Conservation (phyloP, 306 rosid species). For the Pachyrhizus erosus region DNA sequence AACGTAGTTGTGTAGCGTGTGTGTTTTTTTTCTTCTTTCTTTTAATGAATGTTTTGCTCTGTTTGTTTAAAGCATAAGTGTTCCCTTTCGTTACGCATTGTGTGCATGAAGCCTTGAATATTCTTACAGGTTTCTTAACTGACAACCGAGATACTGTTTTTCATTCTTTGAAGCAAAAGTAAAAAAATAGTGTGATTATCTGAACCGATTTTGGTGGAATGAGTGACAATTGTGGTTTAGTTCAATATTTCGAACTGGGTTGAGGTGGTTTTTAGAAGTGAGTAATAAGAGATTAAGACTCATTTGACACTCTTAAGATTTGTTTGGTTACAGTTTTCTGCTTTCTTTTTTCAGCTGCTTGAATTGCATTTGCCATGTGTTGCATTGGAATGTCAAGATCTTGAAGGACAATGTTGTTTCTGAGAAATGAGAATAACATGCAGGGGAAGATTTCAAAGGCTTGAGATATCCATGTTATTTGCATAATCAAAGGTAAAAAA, state of each 20-base stretch:
- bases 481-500: conserved; percentile 35
- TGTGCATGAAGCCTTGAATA: conserved; percentile 6
- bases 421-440: conserved; percentile 3
- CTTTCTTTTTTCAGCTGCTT: conserved; percentile 23
- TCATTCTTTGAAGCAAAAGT: neutral
- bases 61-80: neutral
- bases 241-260: neutral
- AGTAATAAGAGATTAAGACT: conserved; percentile 45
- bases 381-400: conserved; percentile 48
- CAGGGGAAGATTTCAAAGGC: conserved; percentile 9
- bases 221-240: neutral
- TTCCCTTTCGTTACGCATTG: neutral
- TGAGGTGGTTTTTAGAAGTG: conserved; percentile 38
- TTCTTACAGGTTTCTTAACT: conserved; percentile 27
- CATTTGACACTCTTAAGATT: conserved; percentile 39
- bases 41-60: neutral
- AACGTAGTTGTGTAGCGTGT: conserved; percentile 28
- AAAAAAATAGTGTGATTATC: neutral
- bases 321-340: conserved; percentile 27
- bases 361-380: conserved; percentile 22
- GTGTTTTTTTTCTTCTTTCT: neutral
- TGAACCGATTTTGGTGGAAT: conserved; percentile 14
- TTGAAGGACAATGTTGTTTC: conserved; percentile 38
- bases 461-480: conserved; percentile 7
- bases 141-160: neutral